Evolutionary conservation across 768 basidiomycete genomes (phyloP).

Genomic region (Favolaschia claudopus): DNA sequence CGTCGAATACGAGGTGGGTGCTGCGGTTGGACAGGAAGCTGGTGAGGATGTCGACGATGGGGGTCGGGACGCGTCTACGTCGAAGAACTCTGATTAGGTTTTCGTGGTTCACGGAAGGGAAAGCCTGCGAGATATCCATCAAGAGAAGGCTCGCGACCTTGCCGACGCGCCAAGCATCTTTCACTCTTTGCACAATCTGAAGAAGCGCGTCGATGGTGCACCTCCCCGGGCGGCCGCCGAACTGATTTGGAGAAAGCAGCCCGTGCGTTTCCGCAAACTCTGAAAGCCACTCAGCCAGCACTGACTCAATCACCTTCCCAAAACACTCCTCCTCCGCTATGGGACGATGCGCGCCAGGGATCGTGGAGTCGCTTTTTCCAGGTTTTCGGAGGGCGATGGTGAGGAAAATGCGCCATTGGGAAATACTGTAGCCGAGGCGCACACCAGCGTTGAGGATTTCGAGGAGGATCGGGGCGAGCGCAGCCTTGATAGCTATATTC

Average conservation of each 20-base stretch:
- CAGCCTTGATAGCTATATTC: not conserved
- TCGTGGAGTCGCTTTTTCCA: too few relatives aligned
- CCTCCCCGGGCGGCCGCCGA: constrained; percentile 31
- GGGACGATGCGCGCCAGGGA: constrained; percentile 27
- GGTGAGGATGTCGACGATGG: too few relatives aligned
- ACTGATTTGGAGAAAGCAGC: constrained; percentile 25
- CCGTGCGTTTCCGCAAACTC: constrained; percentile 12
- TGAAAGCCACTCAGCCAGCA: constrained; percentile 13
- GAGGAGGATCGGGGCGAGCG: not conserved
- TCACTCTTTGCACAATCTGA: constrained; percentile 12
- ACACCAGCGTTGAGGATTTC: not conserved
- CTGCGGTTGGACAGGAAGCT: too few relatives aligned
- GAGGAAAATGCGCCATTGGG: not conserved
- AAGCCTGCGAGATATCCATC: too few relatives aligned
- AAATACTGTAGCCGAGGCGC: too few relatives aligned
- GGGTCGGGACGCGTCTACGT: too few relatives aligned
- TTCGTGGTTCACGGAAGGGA: too few relatives aligned
- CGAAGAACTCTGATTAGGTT: too few relatives aligned
- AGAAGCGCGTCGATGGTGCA: constrained; percentile 26
- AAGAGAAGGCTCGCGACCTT: constrained; percentile 22
- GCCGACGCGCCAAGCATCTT: constrained; percentile 17
- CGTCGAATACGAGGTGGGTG: too few relatives aligned
- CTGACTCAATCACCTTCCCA: constrained; percentile 23
- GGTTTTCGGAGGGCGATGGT: too few relatives aligned
- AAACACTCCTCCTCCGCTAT: constrained; percentile 25